Evolutionary conservation across 805 yeast genomes (phyloP), one percentile per base, ranked within the genome.

Genomic region (Wilhelminamyces savonicus): DNA sequence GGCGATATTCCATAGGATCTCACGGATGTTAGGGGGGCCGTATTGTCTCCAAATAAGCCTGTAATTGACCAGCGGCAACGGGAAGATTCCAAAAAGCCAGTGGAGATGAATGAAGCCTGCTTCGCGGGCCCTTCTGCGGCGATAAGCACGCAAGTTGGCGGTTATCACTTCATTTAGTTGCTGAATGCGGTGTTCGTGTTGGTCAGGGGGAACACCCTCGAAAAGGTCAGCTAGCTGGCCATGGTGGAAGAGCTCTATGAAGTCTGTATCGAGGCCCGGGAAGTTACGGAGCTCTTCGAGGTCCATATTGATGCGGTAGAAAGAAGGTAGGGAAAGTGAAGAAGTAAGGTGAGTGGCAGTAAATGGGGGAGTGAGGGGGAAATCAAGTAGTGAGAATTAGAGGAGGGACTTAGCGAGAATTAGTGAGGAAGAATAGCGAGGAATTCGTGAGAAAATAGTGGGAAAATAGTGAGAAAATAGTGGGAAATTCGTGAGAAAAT

Each of bases 21-120:
- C 31, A 2, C 19, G 26, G 6, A 39, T 13, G 27, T 31, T 30
- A 12, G n/a, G 10, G 10, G 39, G 31, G 5, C 36, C 30, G 4
- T 33, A 27, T 15, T 40, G 42, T 13, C 29, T 27, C 47, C 49
- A 50, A 13, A 36, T 26, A 23, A 34, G 35, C 13, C 39, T 23
- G 27, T 43, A 52, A 22, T 39, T 34, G 16, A 52, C 26, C 9
- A 43, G 35, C 9, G 50, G 45, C n/a, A 50, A 16, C 3, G 54
- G 53, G 6, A 45, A 21, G n/a, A 23, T 20, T 21, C 38, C 37
- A 24, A 44, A 29, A 11, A 41, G 9, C 51, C 51, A 39, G 14
- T 39, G 24, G 11, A 44, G 13, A 13, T 38, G 28, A 6, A 41
- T n/a, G n/a, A n/a, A n/a, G n/a, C n/a, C n/a, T n/a, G n/a, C n/a